Conservation (phyloP, 768 basidiomycete genomes). For the Leccinum truebloodii region DNA sequence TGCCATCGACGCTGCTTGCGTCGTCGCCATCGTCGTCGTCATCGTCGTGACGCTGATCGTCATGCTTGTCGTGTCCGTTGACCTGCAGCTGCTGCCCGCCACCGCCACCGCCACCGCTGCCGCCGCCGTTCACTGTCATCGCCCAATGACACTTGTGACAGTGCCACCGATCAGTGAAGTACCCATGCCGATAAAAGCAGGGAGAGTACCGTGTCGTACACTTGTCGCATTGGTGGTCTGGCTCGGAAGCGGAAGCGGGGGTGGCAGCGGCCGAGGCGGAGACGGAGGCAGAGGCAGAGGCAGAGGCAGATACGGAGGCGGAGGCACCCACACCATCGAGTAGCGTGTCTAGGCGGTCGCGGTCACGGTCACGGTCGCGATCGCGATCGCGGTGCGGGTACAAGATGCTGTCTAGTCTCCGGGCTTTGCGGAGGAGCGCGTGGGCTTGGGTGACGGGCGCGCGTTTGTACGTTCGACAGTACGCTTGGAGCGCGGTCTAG, state of each 20-base stretch:
- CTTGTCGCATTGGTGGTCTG: constrained; percentile 48
- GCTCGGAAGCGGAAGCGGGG: constrained; percentile 10
- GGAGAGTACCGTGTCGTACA: constrained; percentile 77
- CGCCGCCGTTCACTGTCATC: constrained; percentile 8
- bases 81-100: background rate
- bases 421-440: constrained; percentile 85
- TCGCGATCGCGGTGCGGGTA: constrained; percentile 37
- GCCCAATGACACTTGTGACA: constrained; percentile 50
- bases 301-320: background rate
- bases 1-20: background rate
- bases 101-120: background rate
- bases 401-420: constrained; percentile 74
- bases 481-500: constrained; percentile 89
- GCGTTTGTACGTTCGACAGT: constrained; percentile 83
- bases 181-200: constrained; percentile 58
- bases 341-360: background rate
- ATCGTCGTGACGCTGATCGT: background rate
- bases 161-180: constrained; percentile 29
- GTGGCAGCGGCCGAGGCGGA: background rate
- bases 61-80: background rate
- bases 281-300: background rate
- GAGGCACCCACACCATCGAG: background rate
- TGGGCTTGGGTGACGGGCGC: constrained; percentile 72
- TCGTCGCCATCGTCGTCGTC: background rate
- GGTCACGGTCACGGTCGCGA: background rate